Conservation (phyloP, 1,139 yeast species). For the Diutina ranongensis region DNA sequence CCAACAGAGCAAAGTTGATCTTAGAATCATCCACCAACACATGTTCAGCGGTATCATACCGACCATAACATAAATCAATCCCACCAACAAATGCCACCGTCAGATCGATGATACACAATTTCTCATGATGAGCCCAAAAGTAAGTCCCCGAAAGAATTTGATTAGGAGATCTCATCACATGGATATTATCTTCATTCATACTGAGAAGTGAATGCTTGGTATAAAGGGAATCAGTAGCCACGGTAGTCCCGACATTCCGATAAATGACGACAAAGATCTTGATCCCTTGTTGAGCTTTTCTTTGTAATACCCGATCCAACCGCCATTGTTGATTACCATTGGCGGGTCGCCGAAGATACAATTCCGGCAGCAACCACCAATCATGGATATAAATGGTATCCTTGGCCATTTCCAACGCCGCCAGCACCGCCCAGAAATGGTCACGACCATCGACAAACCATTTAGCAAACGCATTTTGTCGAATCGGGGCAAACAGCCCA, state of each 20-base stretch:
- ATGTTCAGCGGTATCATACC: conserved; percentile 96
- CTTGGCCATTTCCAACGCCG: conserved; percentile 86
- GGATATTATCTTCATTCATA: conserved; percentile 70
- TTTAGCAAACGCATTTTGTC: conserved; percentile 79
- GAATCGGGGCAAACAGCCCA: conserved; percentile 84
- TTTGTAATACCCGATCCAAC: conserved; percentile 73
- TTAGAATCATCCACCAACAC: conserved; percentile 67
- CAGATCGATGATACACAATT: conserved; percentile 76
- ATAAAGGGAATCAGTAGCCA: conserved; percentile 88
- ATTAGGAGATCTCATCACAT: conserved; percentile 89
- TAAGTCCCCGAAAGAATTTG: conserved; percentile 87
- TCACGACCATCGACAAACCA: conserved; percentile 98
- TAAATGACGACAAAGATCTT: conserved; percentile 89
- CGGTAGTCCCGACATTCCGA: conserved; percentile 88
- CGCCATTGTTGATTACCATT: conserved; percentile 94
- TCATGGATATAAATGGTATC: conserved; percentile 94
- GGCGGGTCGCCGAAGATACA: conserved; percentile 87
- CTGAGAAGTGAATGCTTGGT: conserved; percentile 88
- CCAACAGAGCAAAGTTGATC: conserved; percentile 26
- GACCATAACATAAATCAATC: conserved; percentile 87
- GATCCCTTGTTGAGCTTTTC: conserved; percentile 92
- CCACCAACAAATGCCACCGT: conserved; percentile 92
- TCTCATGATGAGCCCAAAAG: conserved; percentile 99
- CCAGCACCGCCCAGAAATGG: conserved; percentile 91
- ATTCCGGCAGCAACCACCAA: conserved; percentile 97